A percentile compares a stretch with the other conserved stretches of the same genome.
phyloP scores from a whole-genome alignment of 768 basidiomycete species.

The Suillus tomentosus region DNA sequence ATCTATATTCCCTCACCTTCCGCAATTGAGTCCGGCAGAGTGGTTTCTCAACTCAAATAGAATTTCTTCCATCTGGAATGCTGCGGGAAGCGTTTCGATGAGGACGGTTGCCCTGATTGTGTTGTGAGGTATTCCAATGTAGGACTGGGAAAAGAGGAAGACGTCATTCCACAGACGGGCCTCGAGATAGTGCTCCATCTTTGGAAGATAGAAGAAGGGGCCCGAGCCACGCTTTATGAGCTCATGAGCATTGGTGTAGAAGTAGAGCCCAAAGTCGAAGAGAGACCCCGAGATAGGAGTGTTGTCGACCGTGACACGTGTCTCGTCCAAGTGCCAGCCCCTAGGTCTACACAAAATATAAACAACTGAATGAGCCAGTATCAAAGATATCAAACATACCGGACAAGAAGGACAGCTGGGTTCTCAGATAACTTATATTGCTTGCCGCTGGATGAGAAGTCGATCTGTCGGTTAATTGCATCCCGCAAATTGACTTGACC shows the following conservation, averaged over 20 bases:
- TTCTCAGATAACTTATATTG: constrained; percentile 86
- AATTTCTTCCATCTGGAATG: constrained; percentile 99
- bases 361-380: background rate
- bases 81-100: constrained; percentile 97
- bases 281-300: constrained; percentile 86
- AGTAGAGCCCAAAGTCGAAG: constrained; percentile 96
- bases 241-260: constrained; percentile 97
- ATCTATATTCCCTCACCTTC: constrained; percentile 55
- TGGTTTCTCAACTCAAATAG: constrained; percentile 95
- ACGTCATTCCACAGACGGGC: constrained; percentile 98
- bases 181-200: constrained; percentile 99
- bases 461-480: constrained; percentile 84
- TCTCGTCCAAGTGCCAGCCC: constrained; percentile 98
- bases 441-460: constrained; percentile 87
- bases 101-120: constrained; percentile 92
- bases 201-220: constrained; percentile 98
- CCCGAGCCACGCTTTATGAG: constrained; percentile 85
- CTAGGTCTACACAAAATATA: constrained; percentile 62
- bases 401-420: constrained; percentile 88
- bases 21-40: constrained; percentile 95
- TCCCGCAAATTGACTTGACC: constrained; percentile 96
- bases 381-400: constrained; percentile 48
- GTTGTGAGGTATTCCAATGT: constrained; percentile 83
- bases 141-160: constrained; percentile 91
- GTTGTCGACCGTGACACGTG: constrained; percentile 88